These are phyloP conservation scores for Candida montana DNA, from an alignment of 805 yeast species.

Conservation along the genomic window DNA sequence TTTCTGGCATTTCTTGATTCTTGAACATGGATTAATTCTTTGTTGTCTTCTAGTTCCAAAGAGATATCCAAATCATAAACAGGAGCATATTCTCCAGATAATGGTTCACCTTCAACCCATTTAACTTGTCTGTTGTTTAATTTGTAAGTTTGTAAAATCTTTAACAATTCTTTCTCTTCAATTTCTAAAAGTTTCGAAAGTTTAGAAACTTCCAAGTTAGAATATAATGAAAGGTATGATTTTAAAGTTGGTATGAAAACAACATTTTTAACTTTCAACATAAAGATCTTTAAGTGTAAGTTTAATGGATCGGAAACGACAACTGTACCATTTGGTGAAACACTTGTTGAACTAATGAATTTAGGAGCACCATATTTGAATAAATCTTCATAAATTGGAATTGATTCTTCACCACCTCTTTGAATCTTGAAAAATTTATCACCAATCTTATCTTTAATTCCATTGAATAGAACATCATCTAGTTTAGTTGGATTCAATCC, in stretches of 20 bases:
- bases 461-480: slow-evolving; percentile 39
- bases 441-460: slow-evolving; percentile 42
- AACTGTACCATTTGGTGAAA: slow-evolving; percentile 24
- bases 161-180: slow-evolving; percentile 29
- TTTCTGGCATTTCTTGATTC: slow-evolving; percentile 40
- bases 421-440: slow-evolving; percentile 38
- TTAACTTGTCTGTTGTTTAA: slow-evolving; percentile 40
- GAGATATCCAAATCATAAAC: slow-evolving; percentile 41
- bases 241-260: slow-evolving; percentile 36
- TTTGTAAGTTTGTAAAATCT: slow-evolving; percentile 39
- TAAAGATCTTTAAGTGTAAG: slow-evolving; percentile 39
- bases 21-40: slow-evolving; percentile 34
- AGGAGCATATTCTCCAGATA: slow-evolving; percentile 35
- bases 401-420: slow-evolving; percentile 38
- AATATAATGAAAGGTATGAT: slow-evolving; percentile 40
- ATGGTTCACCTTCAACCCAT: slow-evolving; percentile 36
- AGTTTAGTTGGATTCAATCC: slow-evolving; percentile 42
- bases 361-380: slow-evolving; percentile 44
- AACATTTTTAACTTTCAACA: slow-evolving; percentile 35
- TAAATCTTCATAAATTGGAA: slow-evolving; percentile 39
- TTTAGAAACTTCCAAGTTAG: slow-evolving; percentile 40
- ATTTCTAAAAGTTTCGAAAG: slow-evolving; percentile 35
- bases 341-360: slow-evolving; percentile 38
- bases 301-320: slow-evolving; percentile 36
- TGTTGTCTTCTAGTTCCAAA: slow-evolving; percentile 32